Evolutionary conservation across 2,329 filamentous ascomycete genomes (phyloP).

Genomic region (Elsinoe arachidis): DNA sequence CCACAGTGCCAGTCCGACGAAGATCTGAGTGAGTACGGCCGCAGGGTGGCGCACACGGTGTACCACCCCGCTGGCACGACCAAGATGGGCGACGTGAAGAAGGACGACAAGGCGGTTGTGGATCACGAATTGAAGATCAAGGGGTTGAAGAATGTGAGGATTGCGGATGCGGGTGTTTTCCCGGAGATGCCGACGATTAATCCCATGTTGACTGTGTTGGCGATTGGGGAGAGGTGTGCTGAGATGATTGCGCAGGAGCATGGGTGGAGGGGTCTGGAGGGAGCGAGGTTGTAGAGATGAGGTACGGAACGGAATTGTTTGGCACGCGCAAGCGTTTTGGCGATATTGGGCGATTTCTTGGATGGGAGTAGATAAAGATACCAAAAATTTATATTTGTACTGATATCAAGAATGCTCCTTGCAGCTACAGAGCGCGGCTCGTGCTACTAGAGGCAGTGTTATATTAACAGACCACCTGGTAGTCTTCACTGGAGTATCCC

Average conservation of each 20-base stretch:
- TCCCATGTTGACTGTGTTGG: conserved; percentile 82
- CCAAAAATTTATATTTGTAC: too few species aligned
- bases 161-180: conserved; percentile 82
- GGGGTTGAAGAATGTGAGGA: conserved; percentile 64
- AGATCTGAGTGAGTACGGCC: conserved; percentile 71
- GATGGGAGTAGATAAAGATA: too few species aligned
- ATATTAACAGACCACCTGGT: background rate
- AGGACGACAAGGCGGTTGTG: conserved; percentile 69
- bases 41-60: conserved; percentile 74
- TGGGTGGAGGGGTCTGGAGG: conserved; percentile 52
- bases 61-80: conserved; percentile 86
- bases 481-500: background rate
- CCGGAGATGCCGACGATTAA: conserved; percentile 81
- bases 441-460: too few species aligned
- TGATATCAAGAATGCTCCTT: too few species aligned
- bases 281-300: conserved; percentile 41
- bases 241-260: conserved; percentile 73
- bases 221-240: conserved; percentile 72
- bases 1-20: conserved; percentile 66
- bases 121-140: conserved; percentile 63
- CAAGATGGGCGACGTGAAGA: conserved; percentile 70
- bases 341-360: background rate
- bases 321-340: background rate
- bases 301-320: background rate
- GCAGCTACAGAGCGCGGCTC: too few species aligned